A percentile compares a stretch with the other conserved stretches of the same genome.
Evolutionary conservation across 2,329 filamentous ascomycete species (phyloP).

Genomic region (Talaromyces sp.): DNA sequence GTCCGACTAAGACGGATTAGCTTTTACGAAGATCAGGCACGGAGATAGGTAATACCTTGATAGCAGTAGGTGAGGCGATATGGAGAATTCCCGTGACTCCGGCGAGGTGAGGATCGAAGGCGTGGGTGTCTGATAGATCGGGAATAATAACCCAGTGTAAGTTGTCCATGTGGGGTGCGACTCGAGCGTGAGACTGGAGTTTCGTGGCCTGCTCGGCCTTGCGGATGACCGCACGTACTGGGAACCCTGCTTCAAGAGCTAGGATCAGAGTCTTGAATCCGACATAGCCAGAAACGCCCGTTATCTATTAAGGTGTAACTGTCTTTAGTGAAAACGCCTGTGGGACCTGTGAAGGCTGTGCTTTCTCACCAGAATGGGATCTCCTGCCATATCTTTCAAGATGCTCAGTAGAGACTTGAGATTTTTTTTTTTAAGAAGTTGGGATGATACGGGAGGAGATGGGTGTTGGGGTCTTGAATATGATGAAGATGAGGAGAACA

Average conservation of each 20-base stretch:
- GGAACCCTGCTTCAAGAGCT: slow-evolving; percentile 25
- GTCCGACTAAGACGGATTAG: neutral
- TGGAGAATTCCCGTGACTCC: slow-evolving; percentile 4
- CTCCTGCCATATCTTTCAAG: neutral
- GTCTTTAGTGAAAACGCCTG: neutral
- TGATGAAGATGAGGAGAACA: neutral
- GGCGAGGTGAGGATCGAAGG: neutral
- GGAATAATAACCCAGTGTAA: slow-evolving; percentile 4
- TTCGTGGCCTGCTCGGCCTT: slow-evolving; percentile 16
- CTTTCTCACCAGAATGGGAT: neutral
- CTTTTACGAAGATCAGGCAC: neutral
- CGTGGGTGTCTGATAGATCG: neutral
- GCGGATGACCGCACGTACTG: slow-evolving; percentile 26
- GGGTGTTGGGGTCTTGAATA: neutral
- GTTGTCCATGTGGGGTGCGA: neutral
- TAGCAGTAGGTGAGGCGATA: neutral
- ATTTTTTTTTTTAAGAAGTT: neutral
- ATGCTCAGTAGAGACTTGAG: neutral
- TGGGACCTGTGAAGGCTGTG: neutral
- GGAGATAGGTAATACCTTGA: neutral
- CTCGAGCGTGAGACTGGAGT: neutral
- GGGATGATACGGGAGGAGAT: neutral
- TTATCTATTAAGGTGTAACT: slow-evolving; percentile 10
- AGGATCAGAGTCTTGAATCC: slow-evolving; percentile 23
- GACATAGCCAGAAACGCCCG: slow-evolving; percentile 25